These are phyloP conservation scores for Lactarius hengduanensis DNA, from an alignment of 768 basidiomycete species.

Conservation along the genomic window DNA sequence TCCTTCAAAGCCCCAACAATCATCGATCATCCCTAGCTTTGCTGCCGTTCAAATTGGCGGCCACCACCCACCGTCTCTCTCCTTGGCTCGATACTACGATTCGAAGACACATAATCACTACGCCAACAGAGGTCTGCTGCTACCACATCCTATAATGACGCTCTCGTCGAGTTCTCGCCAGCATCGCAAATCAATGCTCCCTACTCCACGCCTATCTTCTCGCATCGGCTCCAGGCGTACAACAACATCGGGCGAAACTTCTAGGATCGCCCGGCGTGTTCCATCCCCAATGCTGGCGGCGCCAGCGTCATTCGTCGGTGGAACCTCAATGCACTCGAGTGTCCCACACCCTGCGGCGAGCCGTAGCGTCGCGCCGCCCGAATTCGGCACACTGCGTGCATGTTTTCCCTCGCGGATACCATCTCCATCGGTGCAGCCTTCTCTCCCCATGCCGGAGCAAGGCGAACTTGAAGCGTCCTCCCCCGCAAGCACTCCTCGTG, in stretches of 20 bases:
- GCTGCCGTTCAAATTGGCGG: background rate
- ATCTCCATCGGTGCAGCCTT: background rate
- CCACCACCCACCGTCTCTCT: background rate
- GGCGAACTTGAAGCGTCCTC: background rate
- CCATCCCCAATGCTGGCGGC: conserved; percentile 11
- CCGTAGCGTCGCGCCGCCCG: background rate
- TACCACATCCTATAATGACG: conserved; percentile 12
- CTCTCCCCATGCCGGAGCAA: background rate
- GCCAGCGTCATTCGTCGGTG: background rate
- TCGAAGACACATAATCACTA: background rate
- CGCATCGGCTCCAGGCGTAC: conserved; percentile 2
- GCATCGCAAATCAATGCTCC: conserved; percentile 25
- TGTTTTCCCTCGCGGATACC: conserved; percentile 15
- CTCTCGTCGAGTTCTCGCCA: conserved; percentile 14
- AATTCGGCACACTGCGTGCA: background rate
- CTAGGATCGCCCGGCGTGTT: conserved; percentile 13
- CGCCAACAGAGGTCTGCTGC: background rate
- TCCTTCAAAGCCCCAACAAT: background rate
- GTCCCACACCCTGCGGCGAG: background rate
- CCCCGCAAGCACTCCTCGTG: background rate
- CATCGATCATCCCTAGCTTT: background rate
- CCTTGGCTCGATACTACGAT: background rate
- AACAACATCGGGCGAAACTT: background rate
- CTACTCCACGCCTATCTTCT: conserved; percentile 16
- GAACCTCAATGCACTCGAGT: background rate